Percentiles rank a stretch among this genome's conserved stretches.
Evolutionary conservation across 768 basidiomycete species (phyloP).

Genomic region (Paxillus rubicundulus): DNA sequence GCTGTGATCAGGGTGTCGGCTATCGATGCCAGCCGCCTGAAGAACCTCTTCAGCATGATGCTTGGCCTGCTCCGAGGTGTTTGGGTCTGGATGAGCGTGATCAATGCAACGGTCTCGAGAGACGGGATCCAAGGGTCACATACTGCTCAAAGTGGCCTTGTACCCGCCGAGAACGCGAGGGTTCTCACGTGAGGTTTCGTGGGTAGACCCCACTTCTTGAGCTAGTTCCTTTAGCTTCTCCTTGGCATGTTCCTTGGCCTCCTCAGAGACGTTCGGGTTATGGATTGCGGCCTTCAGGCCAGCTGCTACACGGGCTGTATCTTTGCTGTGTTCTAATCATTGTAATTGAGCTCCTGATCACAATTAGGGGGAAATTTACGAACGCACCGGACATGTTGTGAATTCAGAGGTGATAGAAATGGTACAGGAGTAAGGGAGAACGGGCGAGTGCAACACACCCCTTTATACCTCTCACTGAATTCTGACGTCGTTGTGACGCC

Average conservation of each 20-base stretch:
- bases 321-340: conserved; percentile 33
- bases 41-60: conserved; percentile 53
- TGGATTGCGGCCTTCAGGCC: conserved; percentile 58
- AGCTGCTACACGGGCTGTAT: conserved; percentile 47
- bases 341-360: background rate
- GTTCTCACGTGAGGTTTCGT: conserved; percentile 9
- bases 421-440: background rate
- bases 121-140: conserved; percentile 2
- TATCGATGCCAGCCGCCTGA: conserved; percentile 40
- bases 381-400: conserved; percentile 15
- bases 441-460: background rate
- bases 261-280: conserved; percentile 56
- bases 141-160: conserved; percentile 49
- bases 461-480: background rate
- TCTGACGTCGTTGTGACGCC: conserved; percentile 11
- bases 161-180: conserved; percentile 42
- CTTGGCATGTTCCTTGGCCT: conserved; percentile 50
- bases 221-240: conserved; percentile 45
- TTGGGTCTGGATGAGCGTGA: conserved; percentile 33
- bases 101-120: background rate
- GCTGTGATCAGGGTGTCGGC: conserved; percentile 26
- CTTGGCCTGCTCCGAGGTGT: conserved; percentile 50
- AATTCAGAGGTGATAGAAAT: background rate
- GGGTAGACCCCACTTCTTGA: conserved; percentile 9
- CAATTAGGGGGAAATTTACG: background rate